Percentiles rank a stretch among this genome's conserved stretches.
These are phyloP conservation scores for Penicillium diatomitis DNA, from an alignment of 495 filamentous ascomycete genomes.

Conservation along the genomic window DNA sequence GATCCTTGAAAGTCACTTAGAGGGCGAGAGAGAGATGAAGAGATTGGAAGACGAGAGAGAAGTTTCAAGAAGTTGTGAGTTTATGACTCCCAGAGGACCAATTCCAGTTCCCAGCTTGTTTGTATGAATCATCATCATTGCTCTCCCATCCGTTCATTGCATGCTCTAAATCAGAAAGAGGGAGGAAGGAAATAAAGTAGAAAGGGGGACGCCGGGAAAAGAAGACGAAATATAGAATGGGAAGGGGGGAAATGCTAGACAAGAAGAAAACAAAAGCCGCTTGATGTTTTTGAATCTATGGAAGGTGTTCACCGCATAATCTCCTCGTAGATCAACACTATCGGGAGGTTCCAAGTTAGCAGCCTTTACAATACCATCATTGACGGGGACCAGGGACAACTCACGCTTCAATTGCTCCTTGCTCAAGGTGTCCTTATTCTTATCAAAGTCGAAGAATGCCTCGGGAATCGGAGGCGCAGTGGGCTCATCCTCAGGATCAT, in stretches of 20 bases:
- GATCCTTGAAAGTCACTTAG: too few species aligned
- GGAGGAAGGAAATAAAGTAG: not conserved
- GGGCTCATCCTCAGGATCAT: conserved; percentile 98
- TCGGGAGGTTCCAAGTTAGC: conserved; percentile 3
- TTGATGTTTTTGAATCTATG: too few species aligned
- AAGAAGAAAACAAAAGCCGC: not conserved
- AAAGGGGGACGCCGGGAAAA: too few species aligned
- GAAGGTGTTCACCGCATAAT: conserved; percentile 78
- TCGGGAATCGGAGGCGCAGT: conserved; percentile 93
- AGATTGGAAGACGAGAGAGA: too few species aligned
- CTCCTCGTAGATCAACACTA: conserved; percentile 91
- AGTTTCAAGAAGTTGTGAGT: too few species aligned
- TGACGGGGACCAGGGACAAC: conserved; percentile 10
- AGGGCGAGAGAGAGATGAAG: too few species aligned
- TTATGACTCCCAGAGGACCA: too few species aligned
- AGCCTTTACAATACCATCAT: not conserved
- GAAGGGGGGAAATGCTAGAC: too few species aligned
- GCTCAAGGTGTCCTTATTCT: conserved; percentile 97
- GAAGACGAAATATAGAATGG: too few species aligned
- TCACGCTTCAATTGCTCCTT: conserved; percentile 93
- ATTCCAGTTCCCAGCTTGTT: too few species aligned
- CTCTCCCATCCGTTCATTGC: not conserved
- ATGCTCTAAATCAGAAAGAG: conserved; percentile 1
- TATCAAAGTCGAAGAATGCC: conserved; percentile 99
- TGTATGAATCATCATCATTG: too few species aligned